A percentile compares a stretch with the other conserved stretches of the same genome.
Evolutionary conservation across 2,329 filamentous ascomycete species (phyloP).

Genomic region (Pseudopithomyces chartarum): DNA sequence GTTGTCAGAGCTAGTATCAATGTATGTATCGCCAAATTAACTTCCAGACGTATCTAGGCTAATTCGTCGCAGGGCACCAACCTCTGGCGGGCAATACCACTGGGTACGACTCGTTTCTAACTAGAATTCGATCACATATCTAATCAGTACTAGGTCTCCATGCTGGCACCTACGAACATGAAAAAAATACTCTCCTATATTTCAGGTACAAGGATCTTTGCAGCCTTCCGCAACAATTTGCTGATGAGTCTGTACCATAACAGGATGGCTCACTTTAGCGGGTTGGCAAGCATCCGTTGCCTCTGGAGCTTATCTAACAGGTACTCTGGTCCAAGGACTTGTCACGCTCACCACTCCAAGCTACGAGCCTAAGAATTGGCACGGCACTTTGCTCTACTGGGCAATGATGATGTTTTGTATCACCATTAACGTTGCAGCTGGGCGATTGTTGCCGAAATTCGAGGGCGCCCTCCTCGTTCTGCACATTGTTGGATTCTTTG

Average conservation of each 20-base stretch:
- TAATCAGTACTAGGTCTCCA: conserved; percentile 28
- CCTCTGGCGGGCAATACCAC: conserved; percentile 30
- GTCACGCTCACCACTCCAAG: conserved; percentile 44
- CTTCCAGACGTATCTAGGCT: not conserved
- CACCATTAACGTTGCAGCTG: conserved; percentile 51
- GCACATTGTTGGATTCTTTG: conserved; percentile 55
- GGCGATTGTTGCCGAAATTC: conserved; percentile 50
- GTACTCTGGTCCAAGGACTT: conserved; percentile 36
- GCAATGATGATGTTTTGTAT: conserved; percentile 48
- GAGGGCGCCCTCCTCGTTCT: conserved; percentile 52
- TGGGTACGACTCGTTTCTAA: not conserved
- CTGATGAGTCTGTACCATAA: not conserved
- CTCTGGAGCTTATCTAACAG: conserved; percentile 30
- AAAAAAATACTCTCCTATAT: conserved; percentile 47
- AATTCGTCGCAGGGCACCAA: conserved; percentile 16
- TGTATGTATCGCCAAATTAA: conserved; percentile 18
- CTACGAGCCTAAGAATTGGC: conserved; percentile 52
- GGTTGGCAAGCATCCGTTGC: conserved; percentile 47
- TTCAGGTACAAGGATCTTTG: conserved; percentile 6
- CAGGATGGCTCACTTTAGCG: conserved; percentile 49
- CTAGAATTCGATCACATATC: not conserved
- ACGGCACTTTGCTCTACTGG: conserved; percentile 56
- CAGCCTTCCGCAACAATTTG: not conserved
- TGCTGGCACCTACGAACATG: conserved; percentile 40
- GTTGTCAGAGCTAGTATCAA: conserved; percentile 40